Base-by-base conservation (phyloP, 148 eudicot species). In the Diospyros kaki region DNA sequence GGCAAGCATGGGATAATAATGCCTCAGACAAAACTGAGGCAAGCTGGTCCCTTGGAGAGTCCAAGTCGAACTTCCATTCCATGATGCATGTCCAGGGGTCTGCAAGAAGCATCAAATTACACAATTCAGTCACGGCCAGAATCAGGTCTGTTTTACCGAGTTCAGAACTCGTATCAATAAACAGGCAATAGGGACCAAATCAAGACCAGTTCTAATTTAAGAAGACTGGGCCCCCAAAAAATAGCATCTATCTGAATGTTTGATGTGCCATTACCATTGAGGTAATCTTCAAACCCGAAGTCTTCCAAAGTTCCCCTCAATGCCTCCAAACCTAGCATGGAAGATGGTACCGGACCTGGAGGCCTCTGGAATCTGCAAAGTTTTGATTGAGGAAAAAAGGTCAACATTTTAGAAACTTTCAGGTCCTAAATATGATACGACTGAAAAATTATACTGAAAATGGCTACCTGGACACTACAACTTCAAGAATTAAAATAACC, bases 61-160 rank as follows among this genome's bases (percentile, higher is more conserved):
- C 92, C 91, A 66, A 92, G 87, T 58, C 88, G 96, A 72, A 92
- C 98, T 82, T 94, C 98, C 97, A 90, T 83, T 55, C 96, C 98
- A 68, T 94, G 93, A 75, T 94, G 98, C 97, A 90, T 86, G 85
- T 94, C 98, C 54, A 80, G 75, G 11, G 90, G 79, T 92, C 98
- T 94, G 89, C 84, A 85, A 78, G 14, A 12, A 63, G 15, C 58
- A 81, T 13, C 45, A 66, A 43, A 8, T 6, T 72, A 69, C 41
- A 64, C 12, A 63, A 17, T 3, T 10, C 4, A 60, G 38, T 6
- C 9, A 11, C 42, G 46, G 58, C 59, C 48, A 73, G 44, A 46
- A 59, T 41, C 46, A 53, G 3, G 40, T 28, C 38, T 39, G 60
- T 62, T 58, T 43, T 66, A 17, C 58, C 54, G 9, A 10, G 6